A percentile compares a stretch with the other conserved stretches of the same genome.
Evolutionary conservation across 495 filamentous ascomycete species (phyloP).

Genomic region (Penicillium lividum): DNA sequence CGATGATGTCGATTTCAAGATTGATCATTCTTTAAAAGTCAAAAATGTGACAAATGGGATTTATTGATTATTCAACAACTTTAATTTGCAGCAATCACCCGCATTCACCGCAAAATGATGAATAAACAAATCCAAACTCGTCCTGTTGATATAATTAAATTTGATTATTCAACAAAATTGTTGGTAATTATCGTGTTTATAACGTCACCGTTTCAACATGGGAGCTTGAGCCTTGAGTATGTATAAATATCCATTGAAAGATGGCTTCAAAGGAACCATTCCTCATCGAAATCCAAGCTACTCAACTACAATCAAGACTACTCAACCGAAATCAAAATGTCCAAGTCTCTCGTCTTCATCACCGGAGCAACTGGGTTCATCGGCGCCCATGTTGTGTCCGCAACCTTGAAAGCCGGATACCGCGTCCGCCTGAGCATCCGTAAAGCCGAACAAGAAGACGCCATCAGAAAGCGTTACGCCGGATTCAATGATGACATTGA

Average conservation of each 20-base stretch:
- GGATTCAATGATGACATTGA: conserved; percentile 21
- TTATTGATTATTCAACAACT: conserved; percentile 16
- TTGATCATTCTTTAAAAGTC: background rate
- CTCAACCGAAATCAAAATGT: background rate
- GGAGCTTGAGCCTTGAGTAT: too few relatives aligned
- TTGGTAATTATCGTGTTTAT: background rate
- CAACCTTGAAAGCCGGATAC: conserved; percentile 25
- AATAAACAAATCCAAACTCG: background rate
- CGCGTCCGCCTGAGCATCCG: conserved; percentile 28
- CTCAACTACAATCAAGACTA: background rate
- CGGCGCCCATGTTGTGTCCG: conserved; percentile 29
- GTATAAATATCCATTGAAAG: background rate
- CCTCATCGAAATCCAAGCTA: background rate
- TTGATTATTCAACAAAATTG: background rate
- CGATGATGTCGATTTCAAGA: background rate
- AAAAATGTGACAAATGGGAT: background rate
- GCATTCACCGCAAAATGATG: background rate
- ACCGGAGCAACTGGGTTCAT: conserved; percentile 25
- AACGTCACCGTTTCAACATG: background rate
- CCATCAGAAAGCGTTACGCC: conserved; percentile 17
- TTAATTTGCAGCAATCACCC: too few relatives aligned
- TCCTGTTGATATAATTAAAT: background rate
- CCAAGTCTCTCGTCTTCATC: conserved; percentile 27
- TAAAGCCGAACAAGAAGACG: conserved; percentile 21
- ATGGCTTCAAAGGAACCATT: background rate